Evolutionary conservation across 2,329 filamentous ascomycete genomes (phyloP).

Genomic region (Ascochyta koolunga): DNA sequence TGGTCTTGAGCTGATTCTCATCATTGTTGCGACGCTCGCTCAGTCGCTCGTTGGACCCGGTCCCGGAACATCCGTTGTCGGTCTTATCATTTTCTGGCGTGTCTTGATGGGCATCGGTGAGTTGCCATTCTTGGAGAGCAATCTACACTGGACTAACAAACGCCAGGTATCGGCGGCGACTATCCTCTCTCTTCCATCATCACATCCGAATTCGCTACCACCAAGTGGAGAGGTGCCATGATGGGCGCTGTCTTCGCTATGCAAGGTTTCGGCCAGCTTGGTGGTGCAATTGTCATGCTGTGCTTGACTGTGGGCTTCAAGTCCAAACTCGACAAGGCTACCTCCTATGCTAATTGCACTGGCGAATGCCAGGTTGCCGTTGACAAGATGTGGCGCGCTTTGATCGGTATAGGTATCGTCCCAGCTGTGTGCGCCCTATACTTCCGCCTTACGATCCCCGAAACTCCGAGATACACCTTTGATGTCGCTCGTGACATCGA

Average conservation of each 20-base stretch:
- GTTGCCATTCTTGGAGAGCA: conserved; percentile 32
- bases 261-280: conserved; percentile 52
- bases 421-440: conserved; percentile 51
- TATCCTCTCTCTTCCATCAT: conserved; percentile 85
- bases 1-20: conserved; percentile 57
- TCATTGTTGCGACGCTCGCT: conserved; percentile 48
- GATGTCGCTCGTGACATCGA: conserved; percentile 50
- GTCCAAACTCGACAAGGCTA: conserved; percentile 27
- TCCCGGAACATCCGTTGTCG: conserved; percentile 45
- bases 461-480: conserved; percentile 51
- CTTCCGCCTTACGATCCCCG: conserved; percentile 52
- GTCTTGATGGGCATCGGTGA: conserved; percentile 50
- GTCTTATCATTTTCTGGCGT: conserved; percentile 50
- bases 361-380: conserved; percentile 42
- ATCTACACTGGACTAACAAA: conserved; percentile 39
- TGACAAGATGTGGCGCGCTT: conserved; percentile 51
- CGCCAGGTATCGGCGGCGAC: conserved; percentile 65
- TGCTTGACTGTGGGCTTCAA: conserved; percentile 42
- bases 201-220: conserved; percentile 62
- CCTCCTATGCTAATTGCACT: conserved; percentile 33
- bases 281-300: conserved; percentile 45
- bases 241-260: conserved; percentile 53
- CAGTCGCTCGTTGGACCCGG: conserved; percentile 44
- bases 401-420: conserved; percentile 50
- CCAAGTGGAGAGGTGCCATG: conserved; percentile 51